Percentiles rank a stretch among this genome's conserved stretches.
Conservation (phyloP, 2,329 filamentous ascomycete species). For the Samsoniella hepiali region DNA sequence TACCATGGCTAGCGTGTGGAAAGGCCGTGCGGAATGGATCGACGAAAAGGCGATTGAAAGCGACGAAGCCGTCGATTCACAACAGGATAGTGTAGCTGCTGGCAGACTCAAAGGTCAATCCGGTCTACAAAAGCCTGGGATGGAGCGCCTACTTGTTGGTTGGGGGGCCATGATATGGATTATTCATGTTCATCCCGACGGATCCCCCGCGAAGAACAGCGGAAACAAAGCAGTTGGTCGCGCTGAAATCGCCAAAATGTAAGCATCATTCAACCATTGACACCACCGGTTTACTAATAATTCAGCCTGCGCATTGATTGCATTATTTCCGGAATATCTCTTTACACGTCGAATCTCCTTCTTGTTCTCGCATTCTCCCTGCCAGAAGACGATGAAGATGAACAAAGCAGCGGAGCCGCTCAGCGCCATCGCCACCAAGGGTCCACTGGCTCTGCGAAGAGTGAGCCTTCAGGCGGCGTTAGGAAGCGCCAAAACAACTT, state of each 20-base stretch:
- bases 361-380: slow-evolving; percentile 88
- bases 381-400: slow-evolving; percentile 53
- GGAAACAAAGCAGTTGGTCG: slow-evolving; percentile 52
- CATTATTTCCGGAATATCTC: slow-evolving; percentile 92
- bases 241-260: slow-evolving; percentile 92
- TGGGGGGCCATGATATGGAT: slow-evolving; percentile 98
- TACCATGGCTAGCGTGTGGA: slow-evolving; percentile 95
- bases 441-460: slow-evolving; percentile 49
- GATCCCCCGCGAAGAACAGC: slow-evolving; percentile 41
- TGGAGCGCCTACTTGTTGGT: slow-evolving; percentile 83
- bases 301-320: slow-evolving; percentile 87
- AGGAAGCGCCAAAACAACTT: slow-evolving; percentile 73
- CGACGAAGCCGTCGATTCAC: slow-evolving; percentile 54
- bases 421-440: slow-evolving; percentile 31
- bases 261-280: slow-evolving; percentile 34
- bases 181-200: slow-evolving; percentile 80
- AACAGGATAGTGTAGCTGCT: slow-evolving; percentile 38
- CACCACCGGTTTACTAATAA: slow-evolving; percentile 27
- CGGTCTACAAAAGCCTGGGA: slow-evolving; percentile 43
- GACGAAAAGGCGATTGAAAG: slow-evolving; percentile 76
- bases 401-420: slow-evolving; percentile 33
- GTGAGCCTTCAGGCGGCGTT: slow-evolving; percentile 62
- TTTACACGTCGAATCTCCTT: slow-evolving; percentile 90
- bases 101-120: slow-evolving; percentile 49
- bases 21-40: slow-evolving; percentile 87